These are phyloP conservation scores for Zancudomyces culisetae DNA, from an alignment of 371 early-diverging fungal genomes.

Conservation along the genomic window DNA sequence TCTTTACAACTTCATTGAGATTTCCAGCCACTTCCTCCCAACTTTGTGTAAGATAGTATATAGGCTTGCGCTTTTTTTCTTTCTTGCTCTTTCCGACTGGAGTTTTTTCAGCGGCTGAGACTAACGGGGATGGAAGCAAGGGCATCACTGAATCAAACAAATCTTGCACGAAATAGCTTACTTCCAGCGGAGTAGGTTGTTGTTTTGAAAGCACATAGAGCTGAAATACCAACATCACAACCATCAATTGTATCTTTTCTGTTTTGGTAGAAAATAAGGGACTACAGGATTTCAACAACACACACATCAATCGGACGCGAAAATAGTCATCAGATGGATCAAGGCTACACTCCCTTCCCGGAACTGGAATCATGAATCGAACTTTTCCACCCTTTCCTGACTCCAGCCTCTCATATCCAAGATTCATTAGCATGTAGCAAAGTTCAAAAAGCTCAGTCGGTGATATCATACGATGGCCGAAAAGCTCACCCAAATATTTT, in stretches of 20 bases:
- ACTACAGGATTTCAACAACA: slow-evolving; percentile 75
- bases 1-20: too few species aligned
- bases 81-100: slow-evolving; percentile 36
- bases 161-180: slow-evolving; percentile 69
- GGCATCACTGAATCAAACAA: slow-evolving; percentile 55
- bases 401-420: slow-evolving; percentile 48
- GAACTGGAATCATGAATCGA: slow-evolving; percentile 26
- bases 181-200: slow-evolving; percentile 59
- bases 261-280: slow-evolving; percentile 6
- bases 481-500: slow-evolving; percentile 80
- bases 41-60: too few species aligned
- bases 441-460: slow-evolving; percentile 61
- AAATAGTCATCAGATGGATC: slow-evolving; percentile 84
- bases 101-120: slow-evolving; percentile 64
- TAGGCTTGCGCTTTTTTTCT: too few species aligned
- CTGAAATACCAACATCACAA: slow-evolving; percentile 17
- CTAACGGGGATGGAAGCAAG: slow-evolving; percentile 28
- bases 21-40: too few species aligned
- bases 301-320: slow-evolving; percentile 74
- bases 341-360: slow-evolving; percentile 45
- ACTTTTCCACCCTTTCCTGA: not conserved
- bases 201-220: slow-evolving; percentile 73
- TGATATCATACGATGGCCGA: slow-evolving; percentile 70
- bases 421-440: slow-evolving; percentile 57
- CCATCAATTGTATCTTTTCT: slow-evolving; percentile 6